Base-by-base conservation (phyloP, 257 asterid species). In the Ilex asprella region DNA sequence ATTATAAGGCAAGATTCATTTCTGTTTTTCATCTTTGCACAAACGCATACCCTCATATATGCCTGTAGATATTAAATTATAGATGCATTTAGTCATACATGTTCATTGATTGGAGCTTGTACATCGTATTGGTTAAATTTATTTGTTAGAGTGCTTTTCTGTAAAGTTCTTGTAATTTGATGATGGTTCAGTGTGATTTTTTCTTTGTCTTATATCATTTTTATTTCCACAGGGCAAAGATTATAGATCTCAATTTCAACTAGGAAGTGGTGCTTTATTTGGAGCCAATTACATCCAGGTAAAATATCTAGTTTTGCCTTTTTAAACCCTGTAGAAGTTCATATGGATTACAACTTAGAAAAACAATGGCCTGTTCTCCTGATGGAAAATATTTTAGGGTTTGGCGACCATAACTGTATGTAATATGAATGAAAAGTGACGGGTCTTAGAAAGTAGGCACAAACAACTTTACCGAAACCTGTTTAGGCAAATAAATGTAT, bases 251-350 rank as follows among this genome's bases (percentile, higher is more conserved):
- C 98, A 92, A 70, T 68, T 86, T 80, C 98, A 92, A 73, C 61
- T 92, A 14, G 98, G 98, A 10, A 86, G 71, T 77, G 95, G 97
- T 63, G 89, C 87, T 69, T 80, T 92, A 69, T 60, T 86, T 66
- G 97, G 97, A 66, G 97, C 97, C 69, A 92, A 80, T 77, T 92
- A 88, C 78, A 86, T 92, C 71, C 98, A 92, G 97, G 98, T 90
- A 73, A 79, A 65, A 44, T 56, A 44, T 77, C 55, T 73, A 16
- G 54, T 4, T 62, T 62, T 30, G 13, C 12, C 16, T 11, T 50
- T 39, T 30, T 51, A 53, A 10, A 11, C n/a, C 52, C 13, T 11
- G 13, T 10, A 46, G n/a, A 46, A 46, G 6, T 46, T 2, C 15
- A 46, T 14, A 10, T 11, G 15, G 3, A 2, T 46, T 10, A 46